Conservation (phyloP, 208 protist genomes). For the Crithidia mellificae region DNA sequence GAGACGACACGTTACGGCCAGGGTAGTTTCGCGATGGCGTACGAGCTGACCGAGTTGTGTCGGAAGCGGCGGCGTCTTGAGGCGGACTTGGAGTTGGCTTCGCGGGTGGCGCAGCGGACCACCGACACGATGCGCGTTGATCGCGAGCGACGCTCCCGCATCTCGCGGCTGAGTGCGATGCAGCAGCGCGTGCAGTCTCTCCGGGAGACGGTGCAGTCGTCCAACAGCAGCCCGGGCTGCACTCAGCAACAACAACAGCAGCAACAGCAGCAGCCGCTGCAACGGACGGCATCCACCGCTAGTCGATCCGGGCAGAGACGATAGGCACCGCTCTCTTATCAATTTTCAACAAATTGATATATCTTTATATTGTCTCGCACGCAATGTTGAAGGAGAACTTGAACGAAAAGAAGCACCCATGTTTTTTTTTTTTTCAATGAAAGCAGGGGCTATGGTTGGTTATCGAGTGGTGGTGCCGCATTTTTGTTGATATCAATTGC, state of each 20-base stretch:
- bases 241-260: slow-evolving; percentile 3
- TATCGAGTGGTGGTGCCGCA: too few relatives aligned
- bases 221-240: neutral
- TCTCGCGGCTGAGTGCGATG: slow-evolving; percentile 63
- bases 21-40: slow-evolving; percentile 34
- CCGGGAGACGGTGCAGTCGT: slow-evolving; percentile 38
- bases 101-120: slow-evolving; percentile 56
- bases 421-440: too few relatives aligned
- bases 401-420: too few relatives aligned
- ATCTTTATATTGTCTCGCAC: too few relatives aligned
- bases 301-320: slow-evolving; percentile 23
- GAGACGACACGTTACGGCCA: slow-evolving; percentile 56
- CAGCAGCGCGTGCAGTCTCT: slow-evolving; percentile 71
- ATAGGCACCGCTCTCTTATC: slow-evolving; percentile 1
- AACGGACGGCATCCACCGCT: slow-evolving; percentile 11
- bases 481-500: too few relatives aligned
- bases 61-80: slow-evolving; percentile 64
- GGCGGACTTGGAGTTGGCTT: slow-evolving; percentile 62
- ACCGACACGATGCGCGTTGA: slow-evolving; percentile 59
- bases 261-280: slow-evolving; percentile 4
- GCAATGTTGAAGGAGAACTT: too few relatives aligned
- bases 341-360: neutral
- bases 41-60: slow-evolving; percentile 46
- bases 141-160: slow-evolving; percentile 61
- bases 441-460: too few relatives aligned